Evolutionary conservation across 2,329 filamentous ascomycete genomes (phyloP), one percentile per base, ranked within the genome.

Genomic region (Escovopsis sp.): DNA sequence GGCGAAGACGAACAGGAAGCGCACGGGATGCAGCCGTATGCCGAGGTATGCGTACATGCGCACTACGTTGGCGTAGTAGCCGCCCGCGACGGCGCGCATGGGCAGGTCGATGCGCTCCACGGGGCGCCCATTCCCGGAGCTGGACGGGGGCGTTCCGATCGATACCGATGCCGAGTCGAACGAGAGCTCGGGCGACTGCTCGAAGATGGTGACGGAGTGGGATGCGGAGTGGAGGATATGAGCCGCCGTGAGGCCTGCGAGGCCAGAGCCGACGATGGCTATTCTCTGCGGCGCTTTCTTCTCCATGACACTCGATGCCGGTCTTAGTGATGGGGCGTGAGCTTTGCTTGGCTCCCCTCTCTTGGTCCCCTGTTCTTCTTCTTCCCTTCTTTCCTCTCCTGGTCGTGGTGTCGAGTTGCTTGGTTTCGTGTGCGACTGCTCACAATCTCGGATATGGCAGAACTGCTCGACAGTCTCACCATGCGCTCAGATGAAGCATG

Each of bases 31-130:
- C 44, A 73, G 71, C 6, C 57, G 56, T 11, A 79, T 59, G 2
- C 60, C 64, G 4, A 79, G 56, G 47, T 74, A 60, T 24, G 69
- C 59, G 53, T 78, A 78, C 67, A 79, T 71, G 24, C 62, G 59
- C 46, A 63, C 65, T 39, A 79, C 56, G 45, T 76, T 72, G 37
- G 56, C 52, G 50, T 79, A 77, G 53, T 72, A 79, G 15, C 63
- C 60, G 7, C 52, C 56, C 1, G 58, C 57, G 41, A 52, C 54
- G 4, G 58, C 58, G 24, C 63, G 60, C 55, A 61, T 61, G 5
- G 63, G 63, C 5, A 65, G 42, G 40, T 65, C 61, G 30, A 65
- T 51, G 9, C 60, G 55, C 45, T 65, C 63, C 8, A 9, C 8
- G 8, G 3, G 27, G 11, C 8, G 27, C 11, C 5, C 8, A 11